Percentiles rank a stretch among this genome's conserved stretches.
Conservation (phyloP, 2,329 filamentous ascomycete genomes). For the Paecilomyces sp. region DNA sequence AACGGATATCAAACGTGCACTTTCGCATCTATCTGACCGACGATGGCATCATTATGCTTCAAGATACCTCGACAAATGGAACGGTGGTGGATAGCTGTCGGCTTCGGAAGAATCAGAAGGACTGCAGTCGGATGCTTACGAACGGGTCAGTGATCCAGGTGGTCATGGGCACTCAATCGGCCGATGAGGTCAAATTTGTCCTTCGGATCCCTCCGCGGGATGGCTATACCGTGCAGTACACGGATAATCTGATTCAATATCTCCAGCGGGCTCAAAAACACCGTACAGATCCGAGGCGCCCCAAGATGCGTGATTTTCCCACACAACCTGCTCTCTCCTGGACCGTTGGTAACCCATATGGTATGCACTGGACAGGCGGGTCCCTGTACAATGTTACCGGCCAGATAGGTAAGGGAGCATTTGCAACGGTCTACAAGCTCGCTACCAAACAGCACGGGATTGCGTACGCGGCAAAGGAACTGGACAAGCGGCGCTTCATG, state of each 20-base stretch:
- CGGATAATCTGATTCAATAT: conserved; percentile 62
- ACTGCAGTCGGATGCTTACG: conserved; percentile 57
- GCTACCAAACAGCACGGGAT: conserved; percentile 77
- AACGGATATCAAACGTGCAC: conserved; percentile 85
- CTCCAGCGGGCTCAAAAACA: conserved; percentile 38
- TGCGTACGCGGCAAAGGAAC: conserved; percentile 85
- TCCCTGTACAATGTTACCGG: conserved; percentile 75
- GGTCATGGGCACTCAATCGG: conserved; percentile 41
- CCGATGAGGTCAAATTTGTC: conserved; percentile 68
- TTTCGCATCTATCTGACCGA: conserved; percentile 88
- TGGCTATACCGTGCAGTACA: conserved; percentile 60
- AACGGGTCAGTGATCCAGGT: conserved; percentile 70
- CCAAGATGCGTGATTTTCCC: conserved; percentile 15
- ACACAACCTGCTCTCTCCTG: conserved; percentile 22
- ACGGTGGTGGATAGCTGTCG: conserved; percentile 73
- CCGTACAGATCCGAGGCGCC: conserved; percentile 13
- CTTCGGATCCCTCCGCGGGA: conserved; percentile 76
- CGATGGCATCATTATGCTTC: conserved; percentile 81
- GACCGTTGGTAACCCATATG: conserved; percentile 38
- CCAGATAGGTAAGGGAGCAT: conserved; percentile 84
- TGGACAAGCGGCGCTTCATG: conserved; percentile 88
- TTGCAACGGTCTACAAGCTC: conserved; percentile 87
- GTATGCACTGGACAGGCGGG: conserved; percentile 77
- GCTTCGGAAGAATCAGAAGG: conserved; percentile 48
- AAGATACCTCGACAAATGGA: conserved; percentile 93